Base-by-base conservation (phyloP, 2,329 filamentous ascomycete genomes). In the Monosporascus ibericus region DNA sequence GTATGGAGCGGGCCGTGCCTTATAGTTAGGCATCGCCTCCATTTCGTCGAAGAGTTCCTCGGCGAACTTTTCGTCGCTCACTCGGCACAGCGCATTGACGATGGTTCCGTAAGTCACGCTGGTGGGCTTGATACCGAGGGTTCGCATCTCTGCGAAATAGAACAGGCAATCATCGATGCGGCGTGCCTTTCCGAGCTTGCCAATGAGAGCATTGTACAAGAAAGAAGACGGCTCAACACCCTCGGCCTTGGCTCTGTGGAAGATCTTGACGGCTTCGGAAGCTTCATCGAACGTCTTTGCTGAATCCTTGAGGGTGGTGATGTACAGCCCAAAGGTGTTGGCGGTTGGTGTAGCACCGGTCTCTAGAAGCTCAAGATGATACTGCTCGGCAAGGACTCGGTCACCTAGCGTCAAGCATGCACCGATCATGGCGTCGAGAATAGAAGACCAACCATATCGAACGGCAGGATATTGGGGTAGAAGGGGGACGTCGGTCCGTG, bases 31-130 rank as follows among this genome's bases (percentile, higher is more conserved):
- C 87, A 95, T 96, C 47, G 87, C 84, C 76, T 99, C 94, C 94
- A 99, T 99, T 75, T 99, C 94, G 66, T 97, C 91, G 66, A 99
- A 99, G 63, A 97, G 84, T 72, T 97, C 91, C 67, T 96, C 94
- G 27, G 94, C 94, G 68, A 96, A 96, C 67, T 92, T 95, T 75
- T 97, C 92, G 63, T 99, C 94, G 60, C 91, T 96, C 52, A 97
- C 94, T 63, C 94, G 89, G 79, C 92, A 96, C 15, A 99, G 82
- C 24, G 94, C 94, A 63, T 99, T 99, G 73, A 99, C 92, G 63
- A 99, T 92, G 14, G 94, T 99, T 57, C 94, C 94, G 64, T 99
- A 99, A 1, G 94, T 99, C 52, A 99, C 94, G 48, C 91, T 96
- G 0, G 94, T 99, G 2, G 94, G 94, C 63, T 92, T 92, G 66